These are phyloP conservation scores for Begonia loranthoides DNA, from an alignment of 306 rosid genomes.

Conservation along the genomic window DNA sequence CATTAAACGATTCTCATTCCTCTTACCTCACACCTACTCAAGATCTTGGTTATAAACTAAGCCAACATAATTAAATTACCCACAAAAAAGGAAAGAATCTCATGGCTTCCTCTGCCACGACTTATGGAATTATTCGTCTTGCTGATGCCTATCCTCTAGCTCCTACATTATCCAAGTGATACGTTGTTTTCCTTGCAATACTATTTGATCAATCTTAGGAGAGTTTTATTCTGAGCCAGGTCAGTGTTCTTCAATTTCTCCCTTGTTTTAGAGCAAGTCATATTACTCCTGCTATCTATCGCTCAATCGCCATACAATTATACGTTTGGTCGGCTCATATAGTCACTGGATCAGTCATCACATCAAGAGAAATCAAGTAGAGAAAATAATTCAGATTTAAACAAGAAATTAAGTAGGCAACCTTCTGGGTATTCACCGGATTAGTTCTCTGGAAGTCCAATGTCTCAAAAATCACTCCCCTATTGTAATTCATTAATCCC, in stretches of 20 bases:
- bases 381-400: slow-evolving; percentile 56
- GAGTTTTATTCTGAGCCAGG: slow-evolving; percentile 42
- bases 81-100: slow-evolving; percentile 42
- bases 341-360: slow-evolving; percentile 79
- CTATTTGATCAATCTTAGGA: slow-evolving; percentile 37
- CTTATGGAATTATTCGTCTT: slow-evolving; percentile 27
- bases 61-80: slow-evolving; percentile 47
- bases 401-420: slow-evolving; percentile 19
- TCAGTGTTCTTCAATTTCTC: slow-evolving; percentile 39
- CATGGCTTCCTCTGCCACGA: slow-evolving; percentile 33
- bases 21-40: no score
- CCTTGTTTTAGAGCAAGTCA: slow-evolving; percentile 71
- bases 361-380: slow-evolving; percentile 68
- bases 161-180: slow-evolving; percentile 4
- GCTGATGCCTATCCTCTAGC: slow-evolving; percentile 18
- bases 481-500: slow-evolving; percentile 43
- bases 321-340: slow-evolving; percentile 81
- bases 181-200: slow-evolving; percentile 32
- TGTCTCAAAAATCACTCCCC: slow-evolving; percentile 46
- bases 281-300: slow-evolving; percentile 68
- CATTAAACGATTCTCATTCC: no score
- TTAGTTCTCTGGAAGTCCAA: slow-evolving; percentile 14
- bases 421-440: slow-evolving; percentile 10
- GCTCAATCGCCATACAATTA: slow-evolving; percentile 53
- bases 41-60: no score